Conservation (phyloP, 331 rosid genomes). For the Malus hybrid region DNA sequence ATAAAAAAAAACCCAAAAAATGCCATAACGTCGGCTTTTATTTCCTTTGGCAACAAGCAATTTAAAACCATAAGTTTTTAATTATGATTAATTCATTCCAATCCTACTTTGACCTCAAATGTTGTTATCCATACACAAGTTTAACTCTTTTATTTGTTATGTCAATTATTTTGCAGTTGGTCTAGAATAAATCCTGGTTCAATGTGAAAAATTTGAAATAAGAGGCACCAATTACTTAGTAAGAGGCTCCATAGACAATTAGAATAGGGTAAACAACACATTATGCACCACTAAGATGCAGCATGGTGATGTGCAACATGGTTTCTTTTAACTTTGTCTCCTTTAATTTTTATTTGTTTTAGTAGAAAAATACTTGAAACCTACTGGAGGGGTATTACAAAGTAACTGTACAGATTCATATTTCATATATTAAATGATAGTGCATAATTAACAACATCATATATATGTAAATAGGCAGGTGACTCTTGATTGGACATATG, state of each 20-base stretch:
- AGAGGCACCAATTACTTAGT: constrained; percentile 26
- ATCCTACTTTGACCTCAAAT: neutral
- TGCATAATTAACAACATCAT: too few relatives aligned
- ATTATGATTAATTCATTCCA: too few relatives aligned
- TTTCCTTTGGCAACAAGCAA: too few relatives aligned
- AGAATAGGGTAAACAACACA: constrained; percentile 42
- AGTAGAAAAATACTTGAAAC: too few relatives aligned
- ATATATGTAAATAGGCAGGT: too few relatives aligned
- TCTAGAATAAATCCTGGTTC: constrained; percentile 33
- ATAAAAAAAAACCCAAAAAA: too few relatives aligned
- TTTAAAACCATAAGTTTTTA: too few relatives aligned
- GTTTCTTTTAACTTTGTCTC: neutral
- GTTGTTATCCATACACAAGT: neutral
- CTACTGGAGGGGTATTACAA: too few relatives aligned
- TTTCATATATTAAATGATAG: too few relatives aligned
- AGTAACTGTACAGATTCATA: too few relatives aligned
- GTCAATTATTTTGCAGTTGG: neutral
- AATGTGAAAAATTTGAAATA: constrained; percentile 21
- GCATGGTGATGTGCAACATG: neutral
- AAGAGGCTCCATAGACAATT: constrained; percentile 4
- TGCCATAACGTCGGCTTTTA: too few relatives aligned
- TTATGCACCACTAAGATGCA: constrained; percentile 49
- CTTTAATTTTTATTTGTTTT: neutral
- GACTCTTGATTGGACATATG: too few relatives aligned
- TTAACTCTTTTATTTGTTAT: neutral